Percentiles rank a stretch among this genome's conserved stretches.
Conservation (phyloP, 2,329 filamentous ascomycete species). For the Grosmannia huntii region DNA sequence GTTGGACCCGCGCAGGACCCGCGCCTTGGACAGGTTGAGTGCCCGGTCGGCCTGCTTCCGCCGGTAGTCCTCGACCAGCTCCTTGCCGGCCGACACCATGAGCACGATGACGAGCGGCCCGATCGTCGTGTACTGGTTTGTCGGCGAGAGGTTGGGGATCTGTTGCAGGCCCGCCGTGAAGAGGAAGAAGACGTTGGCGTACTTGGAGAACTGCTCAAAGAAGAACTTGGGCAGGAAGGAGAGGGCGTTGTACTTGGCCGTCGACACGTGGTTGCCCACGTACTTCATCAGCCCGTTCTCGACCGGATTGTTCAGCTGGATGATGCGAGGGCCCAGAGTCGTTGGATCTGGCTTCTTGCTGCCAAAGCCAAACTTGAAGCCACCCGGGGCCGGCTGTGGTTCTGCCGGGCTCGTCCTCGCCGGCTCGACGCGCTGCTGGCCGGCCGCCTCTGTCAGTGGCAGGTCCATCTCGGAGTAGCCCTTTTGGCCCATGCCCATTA, state of each 20-base stretch:
- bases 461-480: slow-evolving; percentile 97
- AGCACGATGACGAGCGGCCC: slow-evolving; percentile 84
- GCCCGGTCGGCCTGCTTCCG: slow-evolving; percentile 75
- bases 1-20: slow-evolving; percentile 66
- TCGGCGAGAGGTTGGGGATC: slow-evolving; percentile 88
- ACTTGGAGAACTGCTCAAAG: slow-evolving; percentile 97
- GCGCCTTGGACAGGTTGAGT: slow-evolving; percentile 77
- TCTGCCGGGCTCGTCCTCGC: slow-evolving; percentile 24
- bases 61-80: slow-evolving; percentile 86
- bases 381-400: slow-evolving; percentile 28
- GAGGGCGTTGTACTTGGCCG: slow-evolving; percentile 88
- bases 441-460: slow-evolving; percentile 66
- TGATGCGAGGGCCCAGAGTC: slow-evolving; percentile 80
- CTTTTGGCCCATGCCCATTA: slow-evolving; percentile 66
- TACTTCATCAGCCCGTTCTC: slow-evolving; percentile 85
- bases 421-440: slow-evolving; percentile 15
- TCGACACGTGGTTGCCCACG: slow-evolving; percentile 93
- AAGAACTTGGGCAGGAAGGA: slow-evolving; percentile 96
- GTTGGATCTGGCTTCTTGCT: slow-evolving; percentile 76
- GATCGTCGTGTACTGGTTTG: slow-evolving; percentile 92
- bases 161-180: slow-evolving; percentile 93
- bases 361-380: slow-evolving; percentile 85
- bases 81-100: slow-evolving; percentile 89
- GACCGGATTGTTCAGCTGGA: slow-evolving; percentile 91
- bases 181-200: slow-evolving; percentile 98